Percentiles rank a stretch among this genome's conserved stretches.
Conservation (phyloP, 192 early-diverging fungal species). For the Coemansia javaensis region DNA sequence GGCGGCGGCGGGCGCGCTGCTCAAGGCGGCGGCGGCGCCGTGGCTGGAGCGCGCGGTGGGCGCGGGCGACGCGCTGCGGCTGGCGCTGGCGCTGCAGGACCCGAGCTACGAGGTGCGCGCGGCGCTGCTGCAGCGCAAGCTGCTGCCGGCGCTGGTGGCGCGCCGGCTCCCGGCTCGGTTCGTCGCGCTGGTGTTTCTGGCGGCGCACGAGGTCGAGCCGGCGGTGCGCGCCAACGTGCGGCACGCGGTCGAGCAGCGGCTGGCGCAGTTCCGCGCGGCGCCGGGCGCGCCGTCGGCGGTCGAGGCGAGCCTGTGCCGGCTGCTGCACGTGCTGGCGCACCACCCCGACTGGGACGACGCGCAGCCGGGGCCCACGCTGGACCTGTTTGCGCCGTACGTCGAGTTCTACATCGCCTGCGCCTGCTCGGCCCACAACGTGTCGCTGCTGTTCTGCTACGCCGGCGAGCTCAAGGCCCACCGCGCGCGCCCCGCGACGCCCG, state of each 20-base stretch:
- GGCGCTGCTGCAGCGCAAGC: constrained; percentile 57
- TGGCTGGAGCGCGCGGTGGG: constrained; percentile 55
- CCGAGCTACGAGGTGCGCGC: constrained; percentile 76
- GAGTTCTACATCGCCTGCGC: constrained; percentile 80
- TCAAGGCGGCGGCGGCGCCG: constrained; percentile 56
- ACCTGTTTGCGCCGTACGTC: constrained; percentile 67
- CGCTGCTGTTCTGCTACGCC: constrained; percentile 71
- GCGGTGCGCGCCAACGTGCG: constrained; percentile 60
- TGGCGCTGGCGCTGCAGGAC: constrained; percentile 69
- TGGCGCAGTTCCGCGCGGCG: constrained; percentile 45
- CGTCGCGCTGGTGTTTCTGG: constrained; percentile 66
- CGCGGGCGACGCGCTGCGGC: constrained; percentile 51
- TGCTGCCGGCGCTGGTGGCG: constrained; percentile 65
- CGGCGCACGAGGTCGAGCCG: constrained; percentile 80
- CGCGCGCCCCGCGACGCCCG: constrained; percentile 1
- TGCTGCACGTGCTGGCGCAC: constrained; percentile 75
- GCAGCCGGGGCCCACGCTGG: constrained; percentile 19
- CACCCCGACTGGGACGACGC: constrained; percentile 76
- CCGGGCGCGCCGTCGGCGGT: constrained; percentile 50
- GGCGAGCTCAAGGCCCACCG: constrained; percentile 75
- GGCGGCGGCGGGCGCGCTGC: constrained; percentile 57
- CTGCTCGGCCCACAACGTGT: constrained; percentile 75
- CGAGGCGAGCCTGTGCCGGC: constrained; percentile 56
- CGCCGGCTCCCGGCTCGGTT: constrained; percentile 65
- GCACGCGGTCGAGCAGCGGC: constrained; percentile 56